Conservation (phyloP, 2,329 filamentous ascomycete species). For the Didymellaceae sp. region DNA sequence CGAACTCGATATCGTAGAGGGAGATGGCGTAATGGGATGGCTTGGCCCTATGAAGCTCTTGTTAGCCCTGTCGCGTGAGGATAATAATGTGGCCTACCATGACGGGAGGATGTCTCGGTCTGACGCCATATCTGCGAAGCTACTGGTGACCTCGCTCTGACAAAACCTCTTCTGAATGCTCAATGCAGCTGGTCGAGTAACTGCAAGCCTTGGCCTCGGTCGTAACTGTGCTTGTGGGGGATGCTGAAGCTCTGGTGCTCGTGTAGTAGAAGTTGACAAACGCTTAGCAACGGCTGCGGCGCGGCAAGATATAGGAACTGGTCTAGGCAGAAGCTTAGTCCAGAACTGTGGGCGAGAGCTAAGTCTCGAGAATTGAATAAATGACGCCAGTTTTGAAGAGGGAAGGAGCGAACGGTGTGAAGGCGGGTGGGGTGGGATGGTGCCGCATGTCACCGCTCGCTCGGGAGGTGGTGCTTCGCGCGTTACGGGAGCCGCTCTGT, state of each 20-base stretch:
- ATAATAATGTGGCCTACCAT: slow-evolving; percentile 43
- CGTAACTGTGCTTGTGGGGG: slow-evolving; percentile 26
- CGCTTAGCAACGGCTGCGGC: slow-evolving; percentile 17
- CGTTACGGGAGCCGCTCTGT: slow-evolving; percentile 14
- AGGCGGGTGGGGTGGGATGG: slow-evolving; percentile 9
- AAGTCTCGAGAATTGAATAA: slow-evolving; percentile 41
- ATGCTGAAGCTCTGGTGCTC: slow-evolving; percentile 27
- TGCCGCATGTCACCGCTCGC: slow-evolving; percentile 11
- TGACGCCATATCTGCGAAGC: slow-evolving; percentile 51
- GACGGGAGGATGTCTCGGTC: slow-evolving; percentile 56
- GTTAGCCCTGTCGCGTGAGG: slow-evolving; percentile 22
- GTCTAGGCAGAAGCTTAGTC: slow-evolving; percentile 26
- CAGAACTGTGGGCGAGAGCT: slow-evolving; percentile 43
- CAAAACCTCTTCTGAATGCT: slow-evolving; percentile 37
- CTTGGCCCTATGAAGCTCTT: slow-evolving; percentile 66
- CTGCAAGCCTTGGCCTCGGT: slow-evolving; percentile 23
- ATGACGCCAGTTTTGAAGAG: slow-evolving; percentile 41
- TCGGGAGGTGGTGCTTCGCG: slow-evolving; percentile 9
- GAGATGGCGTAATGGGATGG: slow-evolving; percentile 86
- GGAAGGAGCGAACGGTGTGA: slow-evolving; percentile 15
- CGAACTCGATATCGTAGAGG: slow-evolving; percentile 77
- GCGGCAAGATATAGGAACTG: slow-evolving; percentile 18
- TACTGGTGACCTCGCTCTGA: slow-evolving; percentile 41
- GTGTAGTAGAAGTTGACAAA: slow-evolving; percentile 26
- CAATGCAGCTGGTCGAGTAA: slow-evolving; percentile 20